Evolutionary conservation across 306 rosid genomes (phyloP), one percentile per base, ranked within the genome.

Genomic region (Sechiopsis laciniata): DNA sequence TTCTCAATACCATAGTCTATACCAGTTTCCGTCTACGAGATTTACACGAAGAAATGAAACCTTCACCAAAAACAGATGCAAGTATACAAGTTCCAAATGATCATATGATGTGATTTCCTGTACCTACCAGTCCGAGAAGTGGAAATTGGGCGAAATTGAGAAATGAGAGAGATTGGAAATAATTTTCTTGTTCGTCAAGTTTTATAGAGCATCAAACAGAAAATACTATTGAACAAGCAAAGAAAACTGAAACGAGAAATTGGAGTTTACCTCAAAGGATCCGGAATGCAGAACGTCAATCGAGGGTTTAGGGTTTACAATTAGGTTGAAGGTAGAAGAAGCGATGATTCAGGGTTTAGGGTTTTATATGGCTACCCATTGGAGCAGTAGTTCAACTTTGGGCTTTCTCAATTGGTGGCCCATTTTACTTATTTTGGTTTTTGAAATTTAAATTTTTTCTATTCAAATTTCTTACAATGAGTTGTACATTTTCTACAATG

Each of bases 281-380:
- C 55, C 45, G 45, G 72, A 45, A 45, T 19, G 54, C 55, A 45
- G 14, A 17, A 42, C 53, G 72, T 17, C 55, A 1, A 45, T 1
- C 5, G 72, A n/a, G 72, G 72, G 72, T 46, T 67, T 45, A 46
- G 72, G 72, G 55, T 67, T 67, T 67, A 67, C 35, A 0, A 17
- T 29, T 4, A 9, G 14, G 55, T 19, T 17, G 55, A 46, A 67
- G 21, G 48, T 15, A 2, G 68, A 62, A 67, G 35, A 45, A 45
- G 55, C 2, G 0, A 0, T 7, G 2, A 2, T 5, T 2, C 15
- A 45, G 55, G 55, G 72, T 19, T 45, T 67, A 17, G 55, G 72
- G 72, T 42, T 67, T 67, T 67, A 67, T 46, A 67, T 20, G 72
- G 55, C 55, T 19, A 46, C 13, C 56, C 48, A 35, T 62, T 8